phyloP scores from a whole-genome alignment of 495 filamentous ascomycete genomes.

The Neurospora sp. region DNA sequence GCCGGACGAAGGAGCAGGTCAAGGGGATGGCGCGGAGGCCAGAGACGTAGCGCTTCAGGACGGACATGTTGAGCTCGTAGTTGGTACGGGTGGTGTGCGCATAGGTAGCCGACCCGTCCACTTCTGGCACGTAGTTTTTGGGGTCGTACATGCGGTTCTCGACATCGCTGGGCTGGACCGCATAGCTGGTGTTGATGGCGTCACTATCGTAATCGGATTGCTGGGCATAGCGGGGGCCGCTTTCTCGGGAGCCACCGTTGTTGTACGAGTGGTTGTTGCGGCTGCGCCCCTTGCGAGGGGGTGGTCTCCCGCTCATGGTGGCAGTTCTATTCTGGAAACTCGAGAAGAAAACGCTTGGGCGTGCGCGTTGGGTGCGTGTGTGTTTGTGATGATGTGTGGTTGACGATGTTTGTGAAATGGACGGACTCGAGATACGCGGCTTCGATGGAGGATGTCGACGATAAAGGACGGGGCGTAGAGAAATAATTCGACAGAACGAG shows the following conservation, averaged over 20 bases:
- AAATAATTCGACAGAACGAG: not conserved
- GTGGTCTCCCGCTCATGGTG: constrained; percentile 18
- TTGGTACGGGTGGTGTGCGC: constrained; percentile 51
- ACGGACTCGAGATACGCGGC: not conserved
- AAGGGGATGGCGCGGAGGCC: constrained; percentile 54
- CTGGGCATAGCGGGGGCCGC: constrained; percentile 20
- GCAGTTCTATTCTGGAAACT: not conserved
- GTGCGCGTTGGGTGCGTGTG: constrained; percentile 1
- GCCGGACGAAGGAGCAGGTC: constrained; percentile 66
- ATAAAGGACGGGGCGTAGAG: not conserved
- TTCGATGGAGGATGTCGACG: not conserved
- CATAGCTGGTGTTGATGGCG: constrained; percentile 31
- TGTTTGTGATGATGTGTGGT: not conserved
- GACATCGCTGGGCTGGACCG: not conserved
- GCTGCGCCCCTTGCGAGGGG: constrained; percentile 24
- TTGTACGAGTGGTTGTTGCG: constrained; percentile 27
- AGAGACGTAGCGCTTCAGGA: constrained; percentile 61
- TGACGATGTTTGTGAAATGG: not conserved
- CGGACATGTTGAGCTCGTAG: constrained; percentile 70
- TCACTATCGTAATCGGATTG: constrained; percentile 59
- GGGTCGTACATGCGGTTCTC: constrained; percentile 13
- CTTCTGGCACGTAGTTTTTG: constrained; percentile 6
- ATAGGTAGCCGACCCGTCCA: constrained; percentile 11
- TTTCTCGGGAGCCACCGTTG: constrained; percentile 1
- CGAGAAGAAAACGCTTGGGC: not conserved